Conservation (phyloP, 1,284 basidiomycete species). For the Cystobasidium slooffiae region DNA sequence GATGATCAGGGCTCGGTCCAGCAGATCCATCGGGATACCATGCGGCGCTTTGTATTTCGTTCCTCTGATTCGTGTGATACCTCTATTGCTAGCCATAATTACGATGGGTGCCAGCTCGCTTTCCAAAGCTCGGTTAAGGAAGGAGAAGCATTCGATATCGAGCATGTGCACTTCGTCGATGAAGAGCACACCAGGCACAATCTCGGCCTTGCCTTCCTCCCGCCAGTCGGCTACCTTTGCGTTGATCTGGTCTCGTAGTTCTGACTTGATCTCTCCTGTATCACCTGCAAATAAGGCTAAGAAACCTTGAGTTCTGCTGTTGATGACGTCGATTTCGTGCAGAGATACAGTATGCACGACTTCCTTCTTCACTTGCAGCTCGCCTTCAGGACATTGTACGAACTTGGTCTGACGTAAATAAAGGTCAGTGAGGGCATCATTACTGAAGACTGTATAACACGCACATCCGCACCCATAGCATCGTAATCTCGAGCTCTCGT, state of each 20-base stretch:
- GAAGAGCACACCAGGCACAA: constrained; percentile 88
- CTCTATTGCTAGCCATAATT: constrained; percentile 97
- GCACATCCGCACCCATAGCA: constrained; percentile 95
- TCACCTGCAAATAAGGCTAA: constrained; percentile 76
- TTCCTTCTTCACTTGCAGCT: constrained; percentile 95
- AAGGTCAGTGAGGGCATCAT: neutral
- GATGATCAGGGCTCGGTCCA: constrained; percentile 94
- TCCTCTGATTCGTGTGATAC: constrained; percentile 91
- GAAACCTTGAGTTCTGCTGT: constrained; percentile 90
- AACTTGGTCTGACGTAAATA: constrained; percentile 77
- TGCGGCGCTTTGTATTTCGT: constrained; percentile 93
- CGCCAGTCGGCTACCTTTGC: constrained; percentile 96
- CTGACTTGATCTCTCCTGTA: constrained; percentile 98
- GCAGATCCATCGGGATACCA: constrained; percentile 89
- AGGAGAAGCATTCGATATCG: constrained; percentile 99
- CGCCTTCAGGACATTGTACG: constrained; percentile 96
- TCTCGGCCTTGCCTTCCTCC: constrained; percentile 98
- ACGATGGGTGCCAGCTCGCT: constrained; percentile 91
- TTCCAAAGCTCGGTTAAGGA: constrained; percentile 94
- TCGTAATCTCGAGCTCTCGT: constrained; percentile 96
- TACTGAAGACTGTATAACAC: constrained; percentile 54
- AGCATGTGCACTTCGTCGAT: constrained; percentile 99
- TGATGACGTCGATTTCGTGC: constrained; percentile 99
- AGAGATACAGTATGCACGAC: constrained; percentile 95
- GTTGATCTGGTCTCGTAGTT: constrained; percentile 94